These are phyloP conservation scores for Aspergillus eucalypticola DNA, from an alignment of 2,329 filamentous ascomycete genomes.

Conservation along the genomic window DNA sequence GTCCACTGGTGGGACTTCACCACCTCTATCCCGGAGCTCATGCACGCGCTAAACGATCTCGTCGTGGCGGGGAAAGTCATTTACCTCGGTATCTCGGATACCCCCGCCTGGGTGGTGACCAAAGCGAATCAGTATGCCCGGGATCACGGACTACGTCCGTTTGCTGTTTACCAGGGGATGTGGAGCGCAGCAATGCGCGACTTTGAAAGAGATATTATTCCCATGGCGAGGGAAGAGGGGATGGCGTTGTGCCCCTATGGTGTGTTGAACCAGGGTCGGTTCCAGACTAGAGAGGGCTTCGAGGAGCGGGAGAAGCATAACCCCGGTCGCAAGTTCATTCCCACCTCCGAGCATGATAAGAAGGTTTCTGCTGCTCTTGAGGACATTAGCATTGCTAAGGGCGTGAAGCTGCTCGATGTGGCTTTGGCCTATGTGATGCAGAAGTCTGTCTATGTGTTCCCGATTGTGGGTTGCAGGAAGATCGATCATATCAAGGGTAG, in stretches of 20 bases:
- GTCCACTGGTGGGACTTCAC: constrained; percentile 60
- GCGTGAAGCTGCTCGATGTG: constrained; percentile 14
- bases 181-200: constrained; percentile 65
- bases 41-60: constrained; percentile 66
- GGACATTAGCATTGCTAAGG: background rate
- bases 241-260: constrained; percentile 61
- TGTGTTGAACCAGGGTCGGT: constrained; percentile 29
- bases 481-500: constrained; percentile 54
- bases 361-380: constrained; percentile 17
- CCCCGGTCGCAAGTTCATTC: constrained; percentile 23
- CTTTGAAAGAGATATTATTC: constrained; percentile 69
- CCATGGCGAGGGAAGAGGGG: constrained; percentile 63
- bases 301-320: constrained; percentile 30
- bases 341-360: constrained; percentile 14
- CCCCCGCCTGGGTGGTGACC: constrained; percentile 64
- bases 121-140: constrained; percentile 62
- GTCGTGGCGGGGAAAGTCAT: constrained; percentile 63
- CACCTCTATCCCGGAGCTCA: constrained; percentile 65
- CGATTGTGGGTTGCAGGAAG: constrained; percentile 54
- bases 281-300: constrained; percentile 44
- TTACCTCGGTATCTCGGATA: constrained; percentile 68
- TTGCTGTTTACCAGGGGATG: constrained; percentile 67
- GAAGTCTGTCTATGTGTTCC: constrained; percentile 54
- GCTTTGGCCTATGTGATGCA: constrained; percentile 55
- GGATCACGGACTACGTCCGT: constrained; percentile 67